These are phyloP conservation scores for Colletotrichum sp. DNA, from an alignment of 2,329 filamentous ascomycete species.

Conservation along the genomic window DNA sequence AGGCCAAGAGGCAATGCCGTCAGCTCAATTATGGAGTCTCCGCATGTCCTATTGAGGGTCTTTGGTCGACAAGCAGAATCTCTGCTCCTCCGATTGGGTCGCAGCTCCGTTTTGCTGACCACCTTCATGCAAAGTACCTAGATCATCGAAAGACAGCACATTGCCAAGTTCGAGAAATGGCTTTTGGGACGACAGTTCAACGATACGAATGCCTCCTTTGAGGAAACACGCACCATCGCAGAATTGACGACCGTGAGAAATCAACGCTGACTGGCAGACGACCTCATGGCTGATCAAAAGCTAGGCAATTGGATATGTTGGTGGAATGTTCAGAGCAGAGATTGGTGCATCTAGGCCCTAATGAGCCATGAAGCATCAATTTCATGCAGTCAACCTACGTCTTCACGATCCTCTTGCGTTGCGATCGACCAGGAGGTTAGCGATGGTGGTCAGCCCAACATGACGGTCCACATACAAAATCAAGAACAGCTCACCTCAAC, in stretches of 20 bases:
- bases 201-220: not conserved
- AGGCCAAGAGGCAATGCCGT: not conserved
- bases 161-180: not conserved
- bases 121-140: not conserved
- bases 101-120: not conserved
- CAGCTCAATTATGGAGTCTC: not conserved
- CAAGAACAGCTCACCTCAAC: not conserved
- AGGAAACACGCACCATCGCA: not conserved
- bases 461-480: not conserved
- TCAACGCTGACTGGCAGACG: not conserved
- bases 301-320: not conserved
- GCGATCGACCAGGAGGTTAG: not conserved
- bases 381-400: not conserved
- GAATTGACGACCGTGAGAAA: fast-evolving
- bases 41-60: not conserved
- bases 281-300: not conserved
- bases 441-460: not conserved
- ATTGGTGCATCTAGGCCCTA: not conserved
- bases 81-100: not conserved
- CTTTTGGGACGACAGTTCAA: not conserved
- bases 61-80: not conserved
- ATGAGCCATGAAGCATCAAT: not conserved
- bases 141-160: not conserved
- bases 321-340: not conserved
- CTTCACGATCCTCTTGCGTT: not conserved